Conservation (phyloP, 805 yeast species). For the Blastobotrys chiropterorum region DNA sequence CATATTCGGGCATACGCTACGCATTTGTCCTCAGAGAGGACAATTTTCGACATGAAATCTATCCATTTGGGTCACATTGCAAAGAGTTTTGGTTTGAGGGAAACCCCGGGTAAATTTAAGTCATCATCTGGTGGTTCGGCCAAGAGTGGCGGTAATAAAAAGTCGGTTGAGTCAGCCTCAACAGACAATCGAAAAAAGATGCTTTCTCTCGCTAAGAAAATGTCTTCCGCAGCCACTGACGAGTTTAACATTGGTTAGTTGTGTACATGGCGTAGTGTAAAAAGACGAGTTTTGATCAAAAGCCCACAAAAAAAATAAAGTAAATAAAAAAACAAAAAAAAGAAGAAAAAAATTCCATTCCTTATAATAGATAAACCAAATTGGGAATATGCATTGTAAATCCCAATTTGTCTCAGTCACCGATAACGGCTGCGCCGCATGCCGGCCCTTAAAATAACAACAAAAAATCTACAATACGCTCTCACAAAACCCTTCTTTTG, state of each 20-base stretch:
- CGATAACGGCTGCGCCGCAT: neutral
- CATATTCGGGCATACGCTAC: constrained; percentile 96
- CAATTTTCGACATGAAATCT: constrained; percentile 69
- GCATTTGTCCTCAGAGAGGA: constrained; percentile 75
- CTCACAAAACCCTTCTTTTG: too few species aligned
- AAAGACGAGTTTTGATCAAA: neutral
- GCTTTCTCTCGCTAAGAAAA: constrained; percentile 60
- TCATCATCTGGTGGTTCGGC: constrained; percentile 33
- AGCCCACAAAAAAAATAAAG: neutral
- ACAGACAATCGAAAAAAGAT: constrained; percentile 46
- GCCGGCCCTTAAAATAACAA: neutral
- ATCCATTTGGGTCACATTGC: constrained; percentile 95
- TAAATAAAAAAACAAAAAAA: neutral
- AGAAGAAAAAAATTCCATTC: neutral
- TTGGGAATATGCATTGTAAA: neutral
- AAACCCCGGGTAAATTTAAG: constrained; percentile 74
- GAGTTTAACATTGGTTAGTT: constrained; percentile 61
- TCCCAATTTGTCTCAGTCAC: neutral
- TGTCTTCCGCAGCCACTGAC: constrained; percentile 52
- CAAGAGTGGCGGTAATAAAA: neutral
- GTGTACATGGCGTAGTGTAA: too few species aligned
- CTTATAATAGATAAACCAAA: neutral
- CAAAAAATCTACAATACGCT: neutral
- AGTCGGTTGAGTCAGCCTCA: neutral
- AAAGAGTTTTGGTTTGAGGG: constrained; percentile 89